phyloP scores from a whole-genome alignment of 1,284 basidiomycete genomes.

The Pseudozyma sp. region DNA sequence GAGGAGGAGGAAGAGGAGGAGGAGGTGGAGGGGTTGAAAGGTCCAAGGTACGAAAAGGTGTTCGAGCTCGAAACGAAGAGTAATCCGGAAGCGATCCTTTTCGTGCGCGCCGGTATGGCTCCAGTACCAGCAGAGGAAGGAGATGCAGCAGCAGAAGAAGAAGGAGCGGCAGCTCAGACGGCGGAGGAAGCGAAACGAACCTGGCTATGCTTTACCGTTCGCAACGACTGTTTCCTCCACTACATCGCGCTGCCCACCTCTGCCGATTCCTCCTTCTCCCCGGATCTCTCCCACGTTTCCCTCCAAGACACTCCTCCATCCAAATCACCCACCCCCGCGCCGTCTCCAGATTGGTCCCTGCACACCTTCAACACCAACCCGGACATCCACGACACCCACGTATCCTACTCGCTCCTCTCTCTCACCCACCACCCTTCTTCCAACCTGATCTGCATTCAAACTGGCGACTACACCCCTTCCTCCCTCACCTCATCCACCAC shows the following conservation, averaged over 20 bases:
- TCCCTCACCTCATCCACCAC: constrained; percentile 15
- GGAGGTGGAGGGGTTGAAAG: constrained; percentile 26
- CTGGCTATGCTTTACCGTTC: constrained; percentile 58
- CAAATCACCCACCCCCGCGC: background rate
- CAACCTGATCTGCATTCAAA: constrained; percentile 57
- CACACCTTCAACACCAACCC: constrained; percentile 63
- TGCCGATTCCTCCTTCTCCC: constrained; percentile 16
- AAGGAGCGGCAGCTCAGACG: background rate
- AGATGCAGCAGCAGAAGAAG: background rate
- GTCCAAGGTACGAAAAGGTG: constrained; percentile 37
- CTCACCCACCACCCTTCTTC: constrained; percentile 57
- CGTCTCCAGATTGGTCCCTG: constrained; percentile 29
- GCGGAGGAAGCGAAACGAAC: constrained; percentile 22
- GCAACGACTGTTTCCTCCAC: constrained; percentile 55
- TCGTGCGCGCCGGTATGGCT: constrained; percentile 35
- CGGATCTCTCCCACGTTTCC: background rate
- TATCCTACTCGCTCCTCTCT: constrained; percentile 61
- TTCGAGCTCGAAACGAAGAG: constrained; percentile 49
- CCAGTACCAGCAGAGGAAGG: constrained; percentile 8
- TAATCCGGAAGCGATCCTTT: constrained; percentile 64
- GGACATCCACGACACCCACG: constrained; percentile 51
- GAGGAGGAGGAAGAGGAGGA: constrained; percentile 14
- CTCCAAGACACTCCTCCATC: background rate
- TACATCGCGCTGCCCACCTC: constrained; percentile 56
- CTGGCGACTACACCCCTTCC: constrained; percentile 55